phyloP scores from a whole-genome alignment of 2,329 filamentous ascomycete species.

The Talaromyces sp. region DNA sequence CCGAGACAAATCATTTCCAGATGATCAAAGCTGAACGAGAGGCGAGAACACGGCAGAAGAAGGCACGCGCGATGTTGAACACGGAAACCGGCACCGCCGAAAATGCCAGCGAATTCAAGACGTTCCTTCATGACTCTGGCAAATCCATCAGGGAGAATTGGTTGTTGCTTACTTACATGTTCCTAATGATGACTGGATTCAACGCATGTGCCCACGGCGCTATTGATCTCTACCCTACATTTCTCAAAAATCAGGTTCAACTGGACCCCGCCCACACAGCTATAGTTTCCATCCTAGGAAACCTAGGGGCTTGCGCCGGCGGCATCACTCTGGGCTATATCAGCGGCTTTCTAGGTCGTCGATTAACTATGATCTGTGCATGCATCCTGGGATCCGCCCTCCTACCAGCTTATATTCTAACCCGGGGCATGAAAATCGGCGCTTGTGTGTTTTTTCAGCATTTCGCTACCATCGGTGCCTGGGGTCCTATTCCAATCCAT shows the following conservation, averaged over 20 bases:
- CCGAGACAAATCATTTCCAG: constrained; percentile 66
- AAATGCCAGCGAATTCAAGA: constrained; percentile 12
- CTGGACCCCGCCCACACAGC: constrained; percentile 28
- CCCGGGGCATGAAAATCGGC: constrained; percentile 27
- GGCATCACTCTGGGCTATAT: constrained; percentile 33
- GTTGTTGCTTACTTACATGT: constrained; percentile 35
- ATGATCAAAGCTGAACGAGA: constrained; percentile 23
- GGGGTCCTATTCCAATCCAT: constrained; percentile 38
- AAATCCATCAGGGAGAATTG: constrained; percentile 28
- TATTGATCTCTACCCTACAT: constrained; percentile 40
- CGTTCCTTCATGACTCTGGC: constrained; percentile 18
- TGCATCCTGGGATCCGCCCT: constrained; percentile 32
- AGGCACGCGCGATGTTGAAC: not conserved
- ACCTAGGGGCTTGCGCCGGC: constrained; percentile 33
- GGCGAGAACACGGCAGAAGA: constrained; percentile 11
- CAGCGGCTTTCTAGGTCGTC: constrained; percentile 32
- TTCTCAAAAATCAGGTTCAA: constrained; percentile 34
- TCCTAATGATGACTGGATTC: constrained; percentile 33
- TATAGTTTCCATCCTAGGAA: constrained; percentile 30
- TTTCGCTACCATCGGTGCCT: constrained; percentile 35
- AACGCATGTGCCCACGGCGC: constrained; percentile 33
- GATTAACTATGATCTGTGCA: constrained; percentile 30
- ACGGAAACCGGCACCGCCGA: not conserved
- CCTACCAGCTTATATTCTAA: constrained; percentile 32
- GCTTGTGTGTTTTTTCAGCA: constrained; percentile 35